Base-by-base conservation (phyloP, 805 yeast species). In the Pichia thaimueangensis region DNA sequence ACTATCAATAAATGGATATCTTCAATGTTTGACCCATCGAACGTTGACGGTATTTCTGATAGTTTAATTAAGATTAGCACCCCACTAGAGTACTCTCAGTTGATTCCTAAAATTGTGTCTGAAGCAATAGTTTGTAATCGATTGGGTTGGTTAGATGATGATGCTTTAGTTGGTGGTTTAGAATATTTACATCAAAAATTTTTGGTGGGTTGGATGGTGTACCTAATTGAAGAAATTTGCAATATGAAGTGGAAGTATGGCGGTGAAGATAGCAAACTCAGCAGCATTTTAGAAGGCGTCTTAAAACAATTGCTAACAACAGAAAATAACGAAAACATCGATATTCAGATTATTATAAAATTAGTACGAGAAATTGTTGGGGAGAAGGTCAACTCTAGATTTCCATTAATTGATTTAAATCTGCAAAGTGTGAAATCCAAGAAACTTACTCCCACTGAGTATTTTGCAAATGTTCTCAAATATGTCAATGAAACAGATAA, bases 131-230 rank as follows among this genome's bases (percentile, higher is more conserved):
- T 70, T 13, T 85, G 94, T 1, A 68, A 76, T 38, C 71, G 73
- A 19, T 60, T 70, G 20, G 76, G 74, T 1, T 62, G 76, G 12
- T 68, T 86, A 4, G 82, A 78, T 49, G 58, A 71, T 9, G 80
- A 79, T 4, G 72, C 78, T 5, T 66, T 87, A 31, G 71, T 70
- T 37, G 85, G 84, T 43, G 97, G 96, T 0, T 67, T 91, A 28
- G 97, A 89, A 54, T 87, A 89, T 54, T 83, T 91, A 51, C 68
- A 84, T 35, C 96, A 89, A 54, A 83, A 86, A 3, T 84, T 86
- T 48, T 67, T 91, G 49, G 67, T 84, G 2, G 67, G 74, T 7
- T 73, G 81, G 11, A 55, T 79, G 27, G 63, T 75, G 6, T 74
- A 76, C n/a, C 72, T 79, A 3, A 35, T 57, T 19, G 48, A 50